phyloP scores from a whole-genome alignment of 2,329 filamentous ascomycete genomes.

The Helicocarpus griseus region DNA sequence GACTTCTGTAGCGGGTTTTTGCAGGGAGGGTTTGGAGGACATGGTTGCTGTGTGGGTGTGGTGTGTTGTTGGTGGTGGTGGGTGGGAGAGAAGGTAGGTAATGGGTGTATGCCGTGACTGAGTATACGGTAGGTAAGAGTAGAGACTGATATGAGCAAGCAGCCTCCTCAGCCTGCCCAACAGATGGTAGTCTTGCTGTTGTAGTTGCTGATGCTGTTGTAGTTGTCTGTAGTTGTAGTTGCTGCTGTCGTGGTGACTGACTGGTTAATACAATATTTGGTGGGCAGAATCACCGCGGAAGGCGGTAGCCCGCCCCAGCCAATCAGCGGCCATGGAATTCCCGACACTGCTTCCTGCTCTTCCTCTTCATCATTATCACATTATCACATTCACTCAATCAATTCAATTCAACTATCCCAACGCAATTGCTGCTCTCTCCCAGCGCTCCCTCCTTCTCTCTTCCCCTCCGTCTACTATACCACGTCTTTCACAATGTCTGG shows the following conservation, averaged over 20 bases:
- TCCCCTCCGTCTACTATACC: slow-evolving; percentile 9
- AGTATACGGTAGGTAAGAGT: not conserved
- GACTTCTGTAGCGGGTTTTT: slow-evolving; percentile 27
- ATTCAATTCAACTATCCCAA: not conserved
- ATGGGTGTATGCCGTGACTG: too few relatives aligned
- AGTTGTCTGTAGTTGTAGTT: not conserved
- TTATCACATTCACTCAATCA: not conserved
- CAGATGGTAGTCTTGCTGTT: not conserved
- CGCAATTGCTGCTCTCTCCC: not conserved
- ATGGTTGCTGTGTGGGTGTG: slow-evolving; percentile 20
- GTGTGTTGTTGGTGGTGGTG: not conserved
- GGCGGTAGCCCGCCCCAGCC: slow-evolving; percentile 3
- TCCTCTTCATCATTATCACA: not conserved
- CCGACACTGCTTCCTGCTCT: slow-evolving; percentile 6
- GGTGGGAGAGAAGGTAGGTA: too few relatives aligned
- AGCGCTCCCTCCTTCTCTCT: not conserved
- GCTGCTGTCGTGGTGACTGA: too few relatives aligned
- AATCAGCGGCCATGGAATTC: slow-evolving; percentile 11
- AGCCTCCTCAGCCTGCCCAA: not conserved
- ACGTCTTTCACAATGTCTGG: slow-evolving; percentile 46
- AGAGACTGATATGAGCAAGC: not conserved
- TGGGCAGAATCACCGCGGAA: slow-evolving; percentile 4
- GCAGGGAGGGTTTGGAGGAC: slow-evolving; percentile 45
- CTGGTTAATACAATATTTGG: too few relatives aligned
- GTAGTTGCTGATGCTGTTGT: not conserved